Evolutionary conservation across 2,329 filamentous ascomycete species (phyloP).

Genomic region (Trichophyton verrucosum): DNA sequence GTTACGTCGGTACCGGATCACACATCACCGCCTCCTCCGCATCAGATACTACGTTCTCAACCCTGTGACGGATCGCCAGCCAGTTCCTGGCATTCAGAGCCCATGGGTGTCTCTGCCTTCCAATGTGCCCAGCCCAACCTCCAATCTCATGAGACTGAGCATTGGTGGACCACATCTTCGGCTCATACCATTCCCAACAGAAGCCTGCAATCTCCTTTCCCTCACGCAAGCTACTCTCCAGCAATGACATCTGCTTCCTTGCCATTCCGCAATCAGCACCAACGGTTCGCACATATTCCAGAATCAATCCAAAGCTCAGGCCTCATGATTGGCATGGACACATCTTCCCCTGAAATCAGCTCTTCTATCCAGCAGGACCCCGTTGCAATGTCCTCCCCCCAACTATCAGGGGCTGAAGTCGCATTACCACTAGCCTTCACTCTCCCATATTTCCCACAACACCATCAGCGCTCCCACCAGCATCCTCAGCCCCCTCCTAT

Average conservation of each 20-base stretch:
- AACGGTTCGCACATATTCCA: slow-evolving; percentile 20
- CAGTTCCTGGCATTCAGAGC: slow-evolving; percentile 32
- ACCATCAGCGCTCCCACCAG: background rate
- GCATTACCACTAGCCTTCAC: slow-evolving; percentile 5
- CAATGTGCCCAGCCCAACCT: slow-evolving; percentile 29
- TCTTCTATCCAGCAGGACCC: slow-evolving; percentile 14
- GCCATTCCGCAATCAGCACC: slow-evolving; percentile 23
- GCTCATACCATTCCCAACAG: slow-evolving; percentile 21
- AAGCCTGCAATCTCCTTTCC: slow-evolving; percentile 24
- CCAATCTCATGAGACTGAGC: slow-evolving; percentile 25
- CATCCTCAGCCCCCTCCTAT: slow-evolving; percentile 6
- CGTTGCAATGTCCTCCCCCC: slow-evolving; percentile 17
- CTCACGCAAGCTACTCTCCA: slow-evolving; percentile 22
- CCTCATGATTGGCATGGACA: slow-evolving; percentile 30
- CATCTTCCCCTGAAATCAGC: slow-evolving; percentile 23
- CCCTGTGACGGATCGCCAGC: slow-evolving; percentile 29
- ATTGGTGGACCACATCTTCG: slow-evolving; percentile 27
- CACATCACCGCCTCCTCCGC: slow-evolving; percentile 26
- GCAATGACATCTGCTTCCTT: slow-evolving; percentile 19
- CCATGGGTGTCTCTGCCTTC: slow-evolving; percentile 25
- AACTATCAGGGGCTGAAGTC: slow-evolving; percentile 9
- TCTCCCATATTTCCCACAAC: slow-evolving; percentile 2
- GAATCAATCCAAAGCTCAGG: slow-evolving; percentile 26
- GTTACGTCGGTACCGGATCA: slow-evolving; percentile 22
- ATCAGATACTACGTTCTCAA: slow-evolving; percentile 29